Percentiles rank a stretch among this genome's conserved stretches.
phyloP scores from a whole-genome alignment of 2,329 filamentous ascomycete genomes.

The Cordyceps fumosorosea region DNA sequence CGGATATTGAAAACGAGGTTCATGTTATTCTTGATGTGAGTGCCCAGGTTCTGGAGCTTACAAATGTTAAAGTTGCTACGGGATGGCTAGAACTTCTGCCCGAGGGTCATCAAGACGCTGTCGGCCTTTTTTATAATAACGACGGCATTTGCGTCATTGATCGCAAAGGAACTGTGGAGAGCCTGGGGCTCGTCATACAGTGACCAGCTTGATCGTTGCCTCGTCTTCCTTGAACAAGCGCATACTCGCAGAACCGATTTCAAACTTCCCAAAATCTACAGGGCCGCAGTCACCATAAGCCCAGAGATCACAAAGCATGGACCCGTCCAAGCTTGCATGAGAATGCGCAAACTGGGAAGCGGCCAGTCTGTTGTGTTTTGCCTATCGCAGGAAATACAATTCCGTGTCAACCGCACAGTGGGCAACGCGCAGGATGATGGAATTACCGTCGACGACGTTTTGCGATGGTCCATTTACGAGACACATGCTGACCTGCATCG shows the following conservation, averaged over 20 bases:
- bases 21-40: slow-evolving; percentile 66
- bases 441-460: slow-evolving; percentile 45
- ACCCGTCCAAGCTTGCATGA: slow-evolving; percentile 64
- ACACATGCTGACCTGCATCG: slow-evolving; percentile 44
- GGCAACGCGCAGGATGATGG: slow-evolving; percentile 5
- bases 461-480: slow-evolving; percentile 52
- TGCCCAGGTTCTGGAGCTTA: slow-evolving; percentile 59
- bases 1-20: slow-evolving; percentile 22
- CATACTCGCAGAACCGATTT: slow-evolving; percentile 67
- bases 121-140: slow-evolving; percentile 51
- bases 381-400: slow-evolving; percentile 51
- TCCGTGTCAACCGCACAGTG: slow-evolving; percentile 37
- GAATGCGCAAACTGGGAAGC: slow-evolving; percentile 62
- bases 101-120: slow-evolving; percentile 19
- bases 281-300: slow-evolving; percentile 63
- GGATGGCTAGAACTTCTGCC: slow-evolving; percentile 40
- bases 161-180: slow-evolving; percentile 37
- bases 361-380: slow-evolving; percentile 61
- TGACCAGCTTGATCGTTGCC: slow-evolving; percentile 48
- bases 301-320: slow-evolving; percentile 60
- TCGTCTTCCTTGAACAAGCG: slow-evolving; percentile 64
- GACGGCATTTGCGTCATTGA: slow-evolving; percentile 52
- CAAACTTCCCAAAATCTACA: slow-evolving; percentile 48
- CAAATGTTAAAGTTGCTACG: slow-evolving; percentile 47
- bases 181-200: slow-evolving; percentile 53